phyloP scores from a whole-genome alignment of 2,329 filamentous ascomycete genomes.

The Magnaporthales sp. region DNA sequence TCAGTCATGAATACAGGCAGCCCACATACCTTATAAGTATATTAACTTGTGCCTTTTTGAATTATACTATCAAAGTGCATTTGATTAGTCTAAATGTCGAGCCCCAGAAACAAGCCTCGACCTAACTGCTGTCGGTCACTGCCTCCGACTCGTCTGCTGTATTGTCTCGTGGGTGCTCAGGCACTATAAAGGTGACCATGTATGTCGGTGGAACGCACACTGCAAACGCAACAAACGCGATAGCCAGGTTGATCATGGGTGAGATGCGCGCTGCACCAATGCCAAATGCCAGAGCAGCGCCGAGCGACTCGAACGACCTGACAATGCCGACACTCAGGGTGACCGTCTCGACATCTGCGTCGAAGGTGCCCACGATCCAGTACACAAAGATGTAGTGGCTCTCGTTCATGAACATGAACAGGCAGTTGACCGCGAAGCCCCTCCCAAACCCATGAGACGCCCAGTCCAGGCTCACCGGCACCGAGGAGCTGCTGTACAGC shows the following conservation, averaged over 20 bases:
- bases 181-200: no score
- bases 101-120: no score
- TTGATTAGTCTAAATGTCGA: no score
- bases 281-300: constrained; percentile 35
- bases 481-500: constrained; percentile 41
- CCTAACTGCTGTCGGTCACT: no score
- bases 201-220: no score
- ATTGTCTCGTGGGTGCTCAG: no score
- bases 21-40: no score
- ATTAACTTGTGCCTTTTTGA: no score
- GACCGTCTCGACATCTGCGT: constrained; percentile 35
- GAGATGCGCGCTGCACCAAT: constrained; percentile 35
- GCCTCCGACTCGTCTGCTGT: no score
- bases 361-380: constrained; percentile 33
- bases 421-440: constrained; percentile 58
- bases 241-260: constrained; percentile 38
- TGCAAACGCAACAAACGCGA: constrained; percentile 11
- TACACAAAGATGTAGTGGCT: constrained; percentile 71
- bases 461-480: constrained; percentile 58
- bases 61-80: no score
- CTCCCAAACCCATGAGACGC: constrained; percentile 50
- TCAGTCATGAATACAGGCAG: no score
- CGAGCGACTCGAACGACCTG: constrained; percentile 38
- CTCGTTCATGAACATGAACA: constrained; percentile 45
- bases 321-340: constrained; percentile 38